A percentile compares a stretch with the other conserved stretches of the same genome.
These are phyloP conservation scores for Baeospora myosura DNA, from an alignment of 1,284 basidiomycete species.

Conservation along the genomic window DNA sequence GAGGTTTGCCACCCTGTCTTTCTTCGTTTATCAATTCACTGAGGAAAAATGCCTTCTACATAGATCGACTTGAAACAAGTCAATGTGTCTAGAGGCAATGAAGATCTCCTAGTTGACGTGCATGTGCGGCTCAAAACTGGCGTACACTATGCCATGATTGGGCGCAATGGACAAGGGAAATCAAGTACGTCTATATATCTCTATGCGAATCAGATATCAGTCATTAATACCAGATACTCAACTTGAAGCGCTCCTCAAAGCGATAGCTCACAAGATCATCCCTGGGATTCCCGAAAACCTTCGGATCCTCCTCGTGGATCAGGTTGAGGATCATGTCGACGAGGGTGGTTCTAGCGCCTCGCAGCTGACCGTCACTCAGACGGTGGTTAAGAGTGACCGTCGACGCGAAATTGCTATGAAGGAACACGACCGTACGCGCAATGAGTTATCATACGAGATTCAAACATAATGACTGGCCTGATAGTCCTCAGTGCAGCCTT, in stretches of 20 bases:
- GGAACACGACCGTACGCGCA: neutral
- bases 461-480: neutral
- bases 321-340: conserved; percentile 28
- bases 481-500: conserved; percentile 7
- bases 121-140: conserved; percentile 46
- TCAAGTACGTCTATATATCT: conserved; percentile 37
- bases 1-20: conserved; percentile 1
- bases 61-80: conserved; percentile 19
- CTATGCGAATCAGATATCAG: neutral
- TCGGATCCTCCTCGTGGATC: conserved; percentile 46
- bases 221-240: neutral
- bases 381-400: conserved; percentile 28
- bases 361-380: conserved; percentile 19
- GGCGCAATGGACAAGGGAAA: conserved; percentile 56
- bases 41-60: neutral
- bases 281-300: conserved; percentile 44
- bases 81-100: conserved; percentile 37
- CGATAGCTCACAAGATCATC: conserved; percentile 37
- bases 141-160: conserved; percentile 44
- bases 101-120: conserved; percentile 44
- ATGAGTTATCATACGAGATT: neutral
- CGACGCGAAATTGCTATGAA: neutral
- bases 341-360: conserved; percentile 13
- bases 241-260: conserved; percentile 21
- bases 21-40: neutral